phyloP scores from a whole-genome alignment of 495 filamentous ascomycete species.

The Tuber microsphaerosporum region DNA sequence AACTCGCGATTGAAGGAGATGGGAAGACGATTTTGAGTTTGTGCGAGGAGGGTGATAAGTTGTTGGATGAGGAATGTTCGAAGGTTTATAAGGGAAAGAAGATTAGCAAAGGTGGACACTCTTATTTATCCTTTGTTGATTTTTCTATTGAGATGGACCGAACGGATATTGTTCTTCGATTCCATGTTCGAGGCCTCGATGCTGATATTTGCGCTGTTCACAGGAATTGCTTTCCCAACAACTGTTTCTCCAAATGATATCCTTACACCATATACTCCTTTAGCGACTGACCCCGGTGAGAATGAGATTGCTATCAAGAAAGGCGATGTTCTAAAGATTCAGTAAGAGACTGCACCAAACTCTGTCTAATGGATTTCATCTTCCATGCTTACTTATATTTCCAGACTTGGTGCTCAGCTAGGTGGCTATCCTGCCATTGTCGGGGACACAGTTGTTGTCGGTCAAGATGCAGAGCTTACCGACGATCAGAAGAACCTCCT shows the following conservation, averaged over 20 bases:
- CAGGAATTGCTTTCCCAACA: constrained; percentile 85
- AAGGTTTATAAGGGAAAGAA: constrained; percentile 96
- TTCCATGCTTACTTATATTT: constrained; percentile 13
- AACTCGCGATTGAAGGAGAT: constrained; percentile 61
- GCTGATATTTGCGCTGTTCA: constrained; percentile 21
- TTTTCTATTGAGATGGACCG: neutral
- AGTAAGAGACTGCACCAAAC: constrained; percentile 42
- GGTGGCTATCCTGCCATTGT: constrained; percentile 96
- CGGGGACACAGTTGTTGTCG: constrained; percentile 78
- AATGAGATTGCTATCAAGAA: constrained; percentile 68
- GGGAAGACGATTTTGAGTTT: constrained; percentile 85
- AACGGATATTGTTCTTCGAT: neutral
- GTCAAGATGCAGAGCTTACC: constrained; percentile 40
- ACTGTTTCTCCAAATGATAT: constrained; percentile 91
- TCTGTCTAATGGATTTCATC: neutral
- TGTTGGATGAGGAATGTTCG: constrained; percentile 82
- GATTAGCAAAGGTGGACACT: constrained; percentile 66
- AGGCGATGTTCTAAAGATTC: constrained; percentile 86
- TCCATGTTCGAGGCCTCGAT: constrained; percentile 17
- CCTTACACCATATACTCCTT: constrained; percentile 92
- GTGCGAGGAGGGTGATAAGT: constrained; percentile 90
- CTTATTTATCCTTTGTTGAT: neutral
- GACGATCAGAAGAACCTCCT: constrained; percentile 74
- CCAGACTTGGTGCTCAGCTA: constrained; percentile 79
- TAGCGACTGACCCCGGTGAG: constrained; percentile 77